Percentiles rank a stretch among this genome's conserved stretches.
phyloP scores from a whole-genome alignment of 2,329 filamentous ascomycete genomes.

The Epicoccum nigrum region DNA sequence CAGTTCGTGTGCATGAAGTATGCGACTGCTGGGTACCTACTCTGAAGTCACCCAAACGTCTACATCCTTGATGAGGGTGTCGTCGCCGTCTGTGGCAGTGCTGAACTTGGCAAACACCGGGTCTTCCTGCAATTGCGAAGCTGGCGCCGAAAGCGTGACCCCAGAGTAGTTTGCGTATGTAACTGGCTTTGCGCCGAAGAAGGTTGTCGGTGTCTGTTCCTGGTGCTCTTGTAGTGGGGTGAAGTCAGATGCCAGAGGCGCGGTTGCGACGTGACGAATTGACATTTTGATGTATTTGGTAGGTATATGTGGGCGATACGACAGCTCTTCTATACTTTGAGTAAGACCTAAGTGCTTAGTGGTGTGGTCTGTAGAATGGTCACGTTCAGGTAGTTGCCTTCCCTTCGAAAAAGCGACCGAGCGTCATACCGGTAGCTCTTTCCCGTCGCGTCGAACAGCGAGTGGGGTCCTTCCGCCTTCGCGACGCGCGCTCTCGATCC shows the following conservation, averaged over 20 bases:
- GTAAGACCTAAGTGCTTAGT: neutral
- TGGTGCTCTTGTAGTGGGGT: slow-evolving; percentile 72
- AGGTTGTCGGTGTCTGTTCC: slow-evolving; percentile 72
- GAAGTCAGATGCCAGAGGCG: slow-evolving; percentile 66
- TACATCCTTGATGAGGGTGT: slow-evolving; percentile 46
- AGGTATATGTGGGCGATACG: neutral
- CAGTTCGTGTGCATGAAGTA: neutral
- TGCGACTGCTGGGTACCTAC: slow-evolving; percentile 32
- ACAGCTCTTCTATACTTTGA: neutral
- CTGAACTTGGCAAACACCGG: slow-evolving; percentile 53
- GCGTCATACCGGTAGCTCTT: slow-evolving; percentile 31
- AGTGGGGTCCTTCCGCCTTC: slow-evolving; percentile 4
- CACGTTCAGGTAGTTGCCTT: slow-evolving; percentile 14
- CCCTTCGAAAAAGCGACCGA: slow-evolving; percentile 31
- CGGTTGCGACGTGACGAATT: slow-evolving; percentile 59
- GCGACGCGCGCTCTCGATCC: slow-evolving; percentile 8
- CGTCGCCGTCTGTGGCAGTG: slow-evolving; percentile 30
- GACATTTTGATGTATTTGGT: slow-evolving; percentile 34
- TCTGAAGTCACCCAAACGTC: slow-evolving; percentile 57
- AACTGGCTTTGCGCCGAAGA: slow-evolving; percentile 73
- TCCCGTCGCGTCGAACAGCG: slow-evolving; percentile 1
- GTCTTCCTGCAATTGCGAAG: slow-evolving; percentile 61
- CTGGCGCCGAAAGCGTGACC: slow-evolving; percentile 64
- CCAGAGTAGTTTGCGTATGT: slow-evolving; percentile 67
- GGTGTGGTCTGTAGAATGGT: neutral